A percentile compares a stretch with the other conserved stretches of the same genome.
These are phyloP conservation scores for Pseudisothecium myosuroides DNA, from an alignment of 225 moss, liverwort and hornwort species.

Conservation along the genomic window DNA sequence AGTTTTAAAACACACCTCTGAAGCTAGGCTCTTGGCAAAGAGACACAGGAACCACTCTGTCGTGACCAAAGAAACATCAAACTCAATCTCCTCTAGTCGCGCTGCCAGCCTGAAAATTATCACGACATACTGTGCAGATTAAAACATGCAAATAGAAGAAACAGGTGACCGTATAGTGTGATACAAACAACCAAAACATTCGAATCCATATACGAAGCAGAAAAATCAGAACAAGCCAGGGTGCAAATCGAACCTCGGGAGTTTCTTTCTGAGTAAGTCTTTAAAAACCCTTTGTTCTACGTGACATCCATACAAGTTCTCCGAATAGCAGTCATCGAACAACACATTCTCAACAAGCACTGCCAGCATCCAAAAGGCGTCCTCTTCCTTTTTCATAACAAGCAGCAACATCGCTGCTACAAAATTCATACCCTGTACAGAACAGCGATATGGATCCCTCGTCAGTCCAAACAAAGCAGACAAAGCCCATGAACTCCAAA, in stretches of 20 bases:
- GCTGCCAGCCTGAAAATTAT: conserved; percentile 61
- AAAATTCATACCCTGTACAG: conserved; percentile 89
- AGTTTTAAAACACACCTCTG: conserved; percentile 45
- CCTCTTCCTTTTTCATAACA: conserved; percentile 98
- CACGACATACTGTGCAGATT: neutral
- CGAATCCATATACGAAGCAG: neutral
- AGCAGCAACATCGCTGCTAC: conserved; percentile 85
- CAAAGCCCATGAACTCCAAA: neutral
- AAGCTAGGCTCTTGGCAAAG: conserved; percentile 94
- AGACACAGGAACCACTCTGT: conserved; percentile 99
- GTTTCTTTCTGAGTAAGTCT: conserved; percentile 87
- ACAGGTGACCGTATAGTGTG: neutral
- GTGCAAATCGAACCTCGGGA: conserved; percentile 54
- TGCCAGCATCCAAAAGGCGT: conserved; percentile 99
- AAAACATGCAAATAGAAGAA: neutral
- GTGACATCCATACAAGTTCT: conserved; percentile 92
- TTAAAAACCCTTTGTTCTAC: conserved; percentile 97
- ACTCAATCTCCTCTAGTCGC: conserved; percentile 86
- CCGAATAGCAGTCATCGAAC: conserved; percentile 93
- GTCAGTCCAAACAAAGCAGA: neutral
- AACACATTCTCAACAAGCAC: conserved; percentile 92
- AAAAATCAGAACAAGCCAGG: neutral
- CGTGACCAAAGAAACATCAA: conserved; percentile 93
- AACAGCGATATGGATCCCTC: neutral
- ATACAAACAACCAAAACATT: neutral